Evolutionary conservation across 2,329 filamentous ascomycete genomes (phyloP), one percentile per base, ranked within the genome.

Genomic region (Domatiomyces globalis): DNA sequence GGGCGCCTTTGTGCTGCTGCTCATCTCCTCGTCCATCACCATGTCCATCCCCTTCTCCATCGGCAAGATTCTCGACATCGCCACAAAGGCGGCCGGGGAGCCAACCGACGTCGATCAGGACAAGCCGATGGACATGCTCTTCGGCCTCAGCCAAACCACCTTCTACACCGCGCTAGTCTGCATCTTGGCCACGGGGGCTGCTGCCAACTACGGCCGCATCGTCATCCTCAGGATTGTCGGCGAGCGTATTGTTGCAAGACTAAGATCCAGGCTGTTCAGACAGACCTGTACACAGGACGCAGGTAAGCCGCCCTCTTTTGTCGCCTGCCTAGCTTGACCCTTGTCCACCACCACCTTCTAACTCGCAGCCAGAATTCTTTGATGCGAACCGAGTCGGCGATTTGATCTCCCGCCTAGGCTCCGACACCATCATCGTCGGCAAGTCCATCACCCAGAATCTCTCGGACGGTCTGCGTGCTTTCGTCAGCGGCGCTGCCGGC

Each of bases 391-490:
- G 92, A 22, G 89, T 95, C 22, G 92, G 92, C 66, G 92, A 98
- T 65, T 73, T 98, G 60, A 95, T 98, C 63, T 96, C 90, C 39
- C 84, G 94, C 39, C 79, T 98, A 45, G 89, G 90, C 62, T 94
- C 89, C 1, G 94, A 98, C 66, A 95, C 92, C 0, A 87, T 96
- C 63, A 94, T 98, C 63, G 92, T 98, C 50, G 92, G 90, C 64
- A 98, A 98, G 70, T 95, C 88, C 62, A 95, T 98, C 58, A 98
- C 92, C 0, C 90, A 96, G 65, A 98, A 98, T 64, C 73, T 98
- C 48, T 96, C 90, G 5, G 92, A 98, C 68, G 92, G 92, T n/a
- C 76, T 98, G 49, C 79, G 92, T 54, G 84, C 92, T 15, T 71
- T 92, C 29, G 90, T 98, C 55, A 95, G 88, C 59, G 92, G 92